A percentile compares a stretch with the other conserved stretches of the same genome.
Evolutionary conservation across 2,329 filamentous ascomycete species (phyloP).

Genomic region (Trichophyton verrucosum): DNA sequence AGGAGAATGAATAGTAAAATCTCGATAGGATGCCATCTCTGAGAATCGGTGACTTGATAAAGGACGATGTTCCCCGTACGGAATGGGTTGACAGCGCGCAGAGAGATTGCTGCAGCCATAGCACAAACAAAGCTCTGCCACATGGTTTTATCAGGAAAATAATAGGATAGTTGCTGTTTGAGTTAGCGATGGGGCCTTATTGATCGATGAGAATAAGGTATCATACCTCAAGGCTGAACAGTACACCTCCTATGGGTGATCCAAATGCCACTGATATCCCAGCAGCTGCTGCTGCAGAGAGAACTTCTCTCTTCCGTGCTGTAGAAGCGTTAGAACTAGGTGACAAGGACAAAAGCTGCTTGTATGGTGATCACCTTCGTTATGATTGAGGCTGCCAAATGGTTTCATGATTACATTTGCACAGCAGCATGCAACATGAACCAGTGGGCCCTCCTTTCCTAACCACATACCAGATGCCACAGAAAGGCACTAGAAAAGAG

Average conservation of each 20-base stretch:
- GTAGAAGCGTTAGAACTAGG: conserved; percentile 11
- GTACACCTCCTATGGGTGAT: conserved; percentile 81
- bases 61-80: conserved; percentile 89
- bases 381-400: conserved; percentile 82
- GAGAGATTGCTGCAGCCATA: conserved; percentile 91
- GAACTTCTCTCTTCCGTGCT: conserved; percentile 85
- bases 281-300: conserved; percentile 83
- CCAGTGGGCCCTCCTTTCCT: conserved; percentile 92
- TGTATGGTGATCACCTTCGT: conserved; percentile 46
- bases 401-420: conserved; percentile 90
- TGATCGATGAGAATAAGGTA: not conserved
- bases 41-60: conserved; percentile 88
- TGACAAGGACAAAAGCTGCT: not conserved
- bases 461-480: conserved; percentile 91
- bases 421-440: conserved; percentile 95
- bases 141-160: conserved; percentile 98
- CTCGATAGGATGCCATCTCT: conserved; percentile 89
- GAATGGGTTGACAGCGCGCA: conserved; percentile 90
- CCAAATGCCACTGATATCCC: conserved; percentile 92
- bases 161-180: conserved; percentile 76
- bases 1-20: conserved; percentile 76
- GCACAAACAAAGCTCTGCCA: conserved; percentile 99
- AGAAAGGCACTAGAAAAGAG: conserved; percentile 51
- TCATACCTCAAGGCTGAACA: conserved; percentile 80
- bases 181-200: conserved; percentile 14